Conservation (phyloP, 2,329 filamentous ascomycete species). For the Hymenoscyphus infarciens region DNA sequence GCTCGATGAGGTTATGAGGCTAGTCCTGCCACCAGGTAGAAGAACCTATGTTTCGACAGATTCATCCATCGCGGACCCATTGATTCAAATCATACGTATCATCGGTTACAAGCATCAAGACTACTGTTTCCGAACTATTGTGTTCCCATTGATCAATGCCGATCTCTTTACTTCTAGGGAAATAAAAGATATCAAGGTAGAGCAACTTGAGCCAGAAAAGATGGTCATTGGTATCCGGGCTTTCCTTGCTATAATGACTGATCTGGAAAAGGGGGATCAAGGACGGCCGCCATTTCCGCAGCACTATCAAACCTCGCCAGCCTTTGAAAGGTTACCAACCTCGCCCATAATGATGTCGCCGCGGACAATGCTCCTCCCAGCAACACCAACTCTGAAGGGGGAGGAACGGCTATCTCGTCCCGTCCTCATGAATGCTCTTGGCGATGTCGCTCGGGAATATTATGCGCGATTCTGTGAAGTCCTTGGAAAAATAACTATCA, state of each 20-base stretch:
- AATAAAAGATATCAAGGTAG: constrained; percentile 62
- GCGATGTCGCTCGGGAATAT: constrained; percentile 75
- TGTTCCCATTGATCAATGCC: constrained; percentile 93
- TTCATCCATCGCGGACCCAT: constrained; percentile 75
- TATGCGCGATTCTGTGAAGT: constrained; percentile 93
- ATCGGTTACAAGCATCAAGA: constrained; percentile 93
- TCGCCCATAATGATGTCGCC: constrained; percentile 48
- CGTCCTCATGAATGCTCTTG: constrained; percentile 59
- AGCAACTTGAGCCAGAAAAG: constrained; percentile 90
- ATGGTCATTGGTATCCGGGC: constrained; percentile 97
- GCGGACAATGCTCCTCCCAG: constrained; percentile 17
- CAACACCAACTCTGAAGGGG: constrained; percentile 35
- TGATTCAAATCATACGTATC: constrained; percentile 91
- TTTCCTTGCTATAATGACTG: constrained; percentile 88
- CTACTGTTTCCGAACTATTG: constrained; percentile 84
- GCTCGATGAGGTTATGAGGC: constrained; percentile 82
- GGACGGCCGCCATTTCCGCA: constrained; percentile 80
- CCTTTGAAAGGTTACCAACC: constrained; percentile 44
- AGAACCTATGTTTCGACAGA: constrained; percentile 81
- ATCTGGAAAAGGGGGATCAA: constrained; percentile 80
- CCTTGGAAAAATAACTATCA: constrained; percentile 88
- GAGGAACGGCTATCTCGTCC: constrained; percentile 67
- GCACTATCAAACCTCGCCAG: constrained; percentile 46
- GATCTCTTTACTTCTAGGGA: constrained; percentile 72
- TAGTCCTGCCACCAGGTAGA: constrained; percentile 78